Percentiles rank a stretch among this genome's conserved stretches.
phyloP scores from a whole-genome alignment of 345 rosid species.

The Eucalyptus microcorys region DNA sequence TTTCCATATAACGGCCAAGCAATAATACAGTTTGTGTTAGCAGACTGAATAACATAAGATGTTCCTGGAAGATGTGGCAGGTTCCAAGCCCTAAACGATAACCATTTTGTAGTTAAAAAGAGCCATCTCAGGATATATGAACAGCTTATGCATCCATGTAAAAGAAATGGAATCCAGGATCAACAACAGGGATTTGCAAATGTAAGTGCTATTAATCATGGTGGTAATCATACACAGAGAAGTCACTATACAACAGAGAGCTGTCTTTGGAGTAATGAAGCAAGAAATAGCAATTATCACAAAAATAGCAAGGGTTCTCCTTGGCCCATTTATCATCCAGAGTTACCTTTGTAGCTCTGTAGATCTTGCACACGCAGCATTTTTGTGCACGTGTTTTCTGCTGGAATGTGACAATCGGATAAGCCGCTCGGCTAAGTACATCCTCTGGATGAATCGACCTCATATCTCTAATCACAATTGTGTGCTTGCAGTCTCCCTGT shows the following conservation, averaged over 20 bases:
- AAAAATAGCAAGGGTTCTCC: slow-evolving; percentile 70
- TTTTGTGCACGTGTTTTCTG: slow-evolving; percentile 34
- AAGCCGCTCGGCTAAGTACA: slow-evolving; percentile 42
- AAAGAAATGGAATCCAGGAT: neutral
- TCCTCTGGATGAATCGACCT: slow-evolving; percentile 75
- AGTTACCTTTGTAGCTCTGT: slow-evolving; percentile 44
- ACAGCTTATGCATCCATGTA: neutral
- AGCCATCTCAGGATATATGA: neutral
- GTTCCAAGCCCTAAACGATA: neutral
- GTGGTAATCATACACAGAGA: slow-evolving; percentile 47
- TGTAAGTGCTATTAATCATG: slow-evolving; percentile 8
- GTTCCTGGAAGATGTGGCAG: neutral
- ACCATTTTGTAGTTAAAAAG: neutral
- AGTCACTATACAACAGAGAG: slow-evolving; percentile 15
- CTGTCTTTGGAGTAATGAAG: slow-evolving; percentile 40
- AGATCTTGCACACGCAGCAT: slow-evolving; percentile 57
- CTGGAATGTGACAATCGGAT: slow-evolving; percentile 47
- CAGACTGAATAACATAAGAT: neutral
- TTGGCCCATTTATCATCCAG: slow-evolving; percentile 62
- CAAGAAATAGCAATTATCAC: slow-evolving; percentile 53
- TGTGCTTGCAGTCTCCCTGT: slow-evolving; percentile 91
- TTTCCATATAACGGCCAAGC: neutral
- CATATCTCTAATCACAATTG: slow-evolving; percentile 72
- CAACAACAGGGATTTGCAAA: neutral
- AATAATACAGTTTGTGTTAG: neutral